A percentile compares a stretch with the other conserved stretches of the same genome.
Evolutionary conservation across 106 monocot species (phyloP).

Genomic region (Gastrodia elata): DNA sequence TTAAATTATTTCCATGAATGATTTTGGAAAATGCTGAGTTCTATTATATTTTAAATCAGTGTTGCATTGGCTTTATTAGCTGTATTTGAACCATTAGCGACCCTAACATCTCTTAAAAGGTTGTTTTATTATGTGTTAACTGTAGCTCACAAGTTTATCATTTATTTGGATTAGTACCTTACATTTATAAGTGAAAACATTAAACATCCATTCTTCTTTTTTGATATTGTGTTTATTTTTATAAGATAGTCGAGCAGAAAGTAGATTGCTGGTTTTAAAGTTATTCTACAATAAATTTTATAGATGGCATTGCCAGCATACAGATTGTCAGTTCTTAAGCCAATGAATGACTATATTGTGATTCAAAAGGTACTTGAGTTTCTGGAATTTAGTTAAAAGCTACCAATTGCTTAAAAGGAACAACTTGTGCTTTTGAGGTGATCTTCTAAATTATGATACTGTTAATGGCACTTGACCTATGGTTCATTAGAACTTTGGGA

Average conservation of each 20-base stretch:
- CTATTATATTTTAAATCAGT: background rate
- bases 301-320: background rate
- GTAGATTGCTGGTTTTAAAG: background rate
- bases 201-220: background rate
- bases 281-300: background rate
- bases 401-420: background rate
- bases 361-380: background rate
- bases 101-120: background rate
- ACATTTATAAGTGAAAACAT: background rate
- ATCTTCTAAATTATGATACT: background rate
- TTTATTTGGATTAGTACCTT: background rate
- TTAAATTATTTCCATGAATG: background rate
- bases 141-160: background rate
- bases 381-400: background rate
- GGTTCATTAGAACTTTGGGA: background rate
- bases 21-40: background rate
- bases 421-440: background rate
- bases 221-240: background rate
- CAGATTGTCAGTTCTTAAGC: background rate
- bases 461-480: background rate
- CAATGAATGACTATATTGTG: background rate
- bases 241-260: background rate
- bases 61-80: background rate
- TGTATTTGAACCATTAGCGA: background rate
- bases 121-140: background rate